Evolutionary conservation across 768 basidiomycete species (phyloP), one percentile per base, ranked within the genome.

Genomic region (Russula lepida): DNA sequence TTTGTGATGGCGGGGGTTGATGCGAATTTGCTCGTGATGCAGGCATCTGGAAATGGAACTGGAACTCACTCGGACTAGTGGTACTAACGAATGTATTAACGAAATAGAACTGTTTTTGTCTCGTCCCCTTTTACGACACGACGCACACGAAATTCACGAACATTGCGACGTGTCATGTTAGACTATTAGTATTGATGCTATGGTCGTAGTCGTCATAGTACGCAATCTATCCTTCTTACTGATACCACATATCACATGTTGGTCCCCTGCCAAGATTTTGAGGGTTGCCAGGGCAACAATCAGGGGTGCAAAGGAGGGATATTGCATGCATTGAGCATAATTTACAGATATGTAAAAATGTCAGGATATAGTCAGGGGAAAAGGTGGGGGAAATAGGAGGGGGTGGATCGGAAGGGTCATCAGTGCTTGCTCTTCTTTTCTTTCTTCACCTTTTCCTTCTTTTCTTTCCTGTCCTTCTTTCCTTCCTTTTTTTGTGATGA

Each of bases 1-100:
- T 82, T 95, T 70, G 82, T 93, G 13, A 75, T 85, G 3, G 77
- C 83, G 6, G 81, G 81, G 1, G 75, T 77, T 54, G 80, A 80
- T 37, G 76, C 78, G 46, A 87, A 83, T 21, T 67, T 90, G 43
- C 74, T 90, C 37, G 87, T 92, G 1, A 68, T 92, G 35, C 89
- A 91, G 74, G 82, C 84, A 8, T 37, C 52, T 17, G 13, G 44
- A 11, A 28, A 6, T 37, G 35, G 15, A 11, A 28, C 11, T 37
- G 35, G 15, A 11, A 23, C 11, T 8, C 43, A 15, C 21, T 25
- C 15, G n/a, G 51, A 58, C 37, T 56, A 23, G 46, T n/a, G n/a
- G n/a, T n/a, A 11, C 21, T 4, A n/a, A 6, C n/a, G 11, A 49
- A 15, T 13, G 11, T 25, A 25, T 13, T 1, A 17, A 17, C 13